phyloP scores from a whole-genome alignment of 352 stramenopile genomes.

The Globisporangium acanthophoron region DNA sequence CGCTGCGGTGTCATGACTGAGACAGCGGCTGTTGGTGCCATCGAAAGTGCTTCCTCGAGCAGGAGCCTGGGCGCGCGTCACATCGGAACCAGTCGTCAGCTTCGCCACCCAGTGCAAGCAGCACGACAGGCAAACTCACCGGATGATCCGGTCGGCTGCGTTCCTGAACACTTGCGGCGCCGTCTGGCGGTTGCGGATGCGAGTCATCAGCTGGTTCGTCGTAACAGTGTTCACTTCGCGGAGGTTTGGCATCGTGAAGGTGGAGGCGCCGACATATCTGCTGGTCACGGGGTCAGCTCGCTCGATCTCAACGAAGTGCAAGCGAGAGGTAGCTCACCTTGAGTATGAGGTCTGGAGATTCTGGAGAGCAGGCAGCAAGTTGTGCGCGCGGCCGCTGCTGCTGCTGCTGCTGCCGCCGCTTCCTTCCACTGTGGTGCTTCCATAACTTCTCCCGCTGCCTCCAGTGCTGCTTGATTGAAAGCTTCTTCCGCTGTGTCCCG shows the following conservation, averaged over 20 bases:
- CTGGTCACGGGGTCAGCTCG: background rate
- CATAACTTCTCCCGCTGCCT: background rate
- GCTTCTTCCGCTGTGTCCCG: background rate
- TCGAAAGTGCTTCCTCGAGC: conserved; percentile 9
- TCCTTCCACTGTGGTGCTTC: background rate
- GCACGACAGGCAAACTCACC: background rate
- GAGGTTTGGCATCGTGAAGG: conserved; percentile 2
- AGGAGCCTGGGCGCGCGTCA: background rate
- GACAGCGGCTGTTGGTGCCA: background rate
- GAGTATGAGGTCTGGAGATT: background rate
- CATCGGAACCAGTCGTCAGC: background rate
- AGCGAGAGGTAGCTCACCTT: background rate
- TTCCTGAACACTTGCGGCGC: conserved; percentile 4
- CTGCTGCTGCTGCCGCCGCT: background rate
- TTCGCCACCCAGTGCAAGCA: background rate
- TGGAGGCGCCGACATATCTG: background rate
- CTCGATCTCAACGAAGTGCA: background rate
- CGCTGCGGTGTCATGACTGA: conserved; percentile 3
- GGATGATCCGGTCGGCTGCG: conserved; percentile 5
- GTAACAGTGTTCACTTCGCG: background rate
- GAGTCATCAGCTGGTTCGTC: conserved; percentile 7
- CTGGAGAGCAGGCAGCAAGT: background rate
- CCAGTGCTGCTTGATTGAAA: background rate
- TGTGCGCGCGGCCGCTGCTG: background rate
- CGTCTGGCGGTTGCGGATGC: conserved; percentile 8